These are phyloP conservation scores for Aspergillus ostianus DNA, from an alignment of 495 filamentous ascomycete genomes.

Conservation along the genomic window DNA sequence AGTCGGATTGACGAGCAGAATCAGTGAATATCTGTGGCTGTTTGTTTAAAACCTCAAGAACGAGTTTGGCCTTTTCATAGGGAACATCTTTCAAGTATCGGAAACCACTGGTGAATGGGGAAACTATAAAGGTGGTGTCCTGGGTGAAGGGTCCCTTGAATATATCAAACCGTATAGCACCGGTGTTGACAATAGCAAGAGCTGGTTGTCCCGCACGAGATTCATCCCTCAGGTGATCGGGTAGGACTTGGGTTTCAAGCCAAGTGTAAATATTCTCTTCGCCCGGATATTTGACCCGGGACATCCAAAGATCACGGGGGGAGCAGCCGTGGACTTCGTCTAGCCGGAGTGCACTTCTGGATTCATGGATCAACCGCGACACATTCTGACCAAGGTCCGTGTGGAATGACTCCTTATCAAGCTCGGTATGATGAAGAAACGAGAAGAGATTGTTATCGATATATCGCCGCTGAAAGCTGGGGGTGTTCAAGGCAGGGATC, in stretches of 20 bases:
- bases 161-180: constrained; percentile 90
- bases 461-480: constrained; percentile 73
- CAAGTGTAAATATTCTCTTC: constrained; percentile 74
- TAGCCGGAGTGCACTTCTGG: constrained; percentile 67
- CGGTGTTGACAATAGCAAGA: constrained; percentile 81
- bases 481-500: constrained; percentile 33
- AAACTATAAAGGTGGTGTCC: constrained; percentile 81
- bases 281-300: constrained; percentile 66
- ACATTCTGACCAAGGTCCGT: constrained; percentile 76
- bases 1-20: constrained; percentile 16
- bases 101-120: constrained; percentile 82
- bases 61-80: constrained; percentile 64
- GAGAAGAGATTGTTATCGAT: constrained; percentile 94
- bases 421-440: constrained; percentile 75
- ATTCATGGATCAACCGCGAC: constrained; percentile 64
- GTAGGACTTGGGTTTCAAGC: constrained; percentile 73
- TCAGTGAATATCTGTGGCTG: constrained; percentile 55
- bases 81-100: constrained; percentile 78
- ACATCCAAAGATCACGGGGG: constrained; percentile 78
- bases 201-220: constrained; percentile 51
- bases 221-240: constrained; percentile 55
- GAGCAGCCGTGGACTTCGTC: constrained; percentile 79
- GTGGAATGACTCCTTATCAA: constrained; percentile 67
- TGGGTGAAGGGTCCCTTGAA: constrained; percentile 88
- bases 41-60: constrained; percentile 72